Conservation (phyloP, 768 basidiomycete genomes). For the Fomitopsis pulvina region DNA sequence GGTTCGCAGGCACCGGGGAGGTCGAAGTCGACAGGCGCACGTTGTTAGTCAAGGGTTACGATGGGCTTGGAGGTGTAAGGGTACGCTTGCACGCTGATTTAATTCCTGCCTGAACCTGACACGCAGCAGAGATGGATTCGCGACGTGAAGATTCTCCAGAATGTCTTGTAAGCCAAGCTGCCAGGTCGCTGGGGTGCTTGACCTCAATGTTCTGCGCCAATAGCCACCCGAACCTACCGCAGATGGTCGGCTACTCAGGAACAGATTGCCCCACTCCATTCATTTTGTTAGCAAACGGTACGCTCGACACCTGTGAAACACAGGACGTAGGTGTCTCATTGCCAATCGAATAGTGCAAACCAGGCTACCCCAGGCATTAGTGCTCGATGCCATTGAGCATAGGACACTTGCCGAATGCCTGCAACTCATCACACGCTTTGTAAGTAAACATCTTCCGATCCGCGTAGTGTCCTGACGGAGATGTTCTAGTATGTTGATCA, state of each 20-base stretch:
- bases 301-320: background rate
- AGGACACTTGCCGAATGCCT: slow-evolving; percentile 33
- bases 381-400: slow-evolving; percentile 29
- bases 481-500: background rate
- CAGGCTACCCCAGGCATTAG: slow-evolving; percentile 32
- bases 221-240: slow-evolving; percentile 46
- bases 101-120: no score
- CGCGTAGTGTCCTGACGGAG: no score
- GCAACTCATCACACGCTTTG: slow-evolving; percentile 28
- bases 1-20: slow-evolving; percentile 40
- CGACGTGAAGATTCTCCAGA: slow-evolving; percentile 45
- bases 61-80: slow-evolving; percentile 27
- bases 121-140: slow-evolving; percentile 37
- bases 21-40: slow-evolving; percentile 34
- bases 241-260: slow-evolving; percentile 44
- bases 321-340: no score
- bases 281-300: slow-evolving; percentile 45
- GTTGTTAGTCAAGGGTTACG: slow-evolving; percentile 38
- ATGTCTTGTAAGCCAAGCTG: slow-evolving; percentile 31
- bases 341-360: slow-evolving; percentile 34
- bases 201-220: background rate
- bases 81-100: slow-evolving; percentile 14
- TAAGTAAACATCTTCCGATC: slow-evolving; percentile 16
- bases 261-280: slow-evolving; percentile 41
- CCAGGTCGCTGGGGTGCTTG: background rate